phyloP scores from a whole-genome alignment of 2,329 filamentous ascomycete species.

The Fusarium tjaetaba region DNA sequence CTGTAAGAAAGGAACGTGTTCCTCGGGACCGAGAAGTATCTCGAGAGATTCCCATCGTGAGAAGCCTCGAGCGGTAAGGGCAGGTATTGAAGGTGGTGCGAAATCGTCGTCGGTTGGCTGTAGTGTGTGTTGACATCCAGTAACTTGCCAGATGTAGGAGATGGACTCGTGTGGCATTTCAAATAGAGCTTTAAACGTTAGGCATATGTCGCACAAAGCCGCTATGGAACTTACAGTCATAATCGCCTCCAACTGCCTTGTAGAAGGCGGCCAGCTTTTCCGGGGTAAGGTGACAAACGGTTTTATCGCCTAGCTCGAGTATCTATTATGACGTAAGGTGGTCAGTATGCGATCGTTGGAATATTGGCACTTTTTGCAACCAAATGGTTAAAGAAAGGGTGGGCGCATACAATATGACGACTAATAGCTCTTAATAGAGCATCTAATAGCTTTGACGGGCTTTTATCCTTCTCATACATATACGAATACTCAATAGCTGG shows the following conservation, averaged over 20 bases:
- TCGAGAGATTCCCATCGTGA: constrained; percentile 95
- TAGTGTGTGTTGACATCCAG: constrained; percentile 89
- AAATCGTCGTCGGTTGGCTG: constrained; percentile 81
- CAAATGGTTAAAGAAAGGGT: neutral
- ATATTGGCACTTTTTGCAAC: neutral
- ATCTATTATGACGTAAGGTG: constrained; percentile 53
- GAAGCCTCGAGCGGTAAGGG: constrained; percentile 84
- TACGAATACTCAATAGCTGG: constrained; percentile 65
- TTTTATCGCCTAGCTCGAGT: constrained; percentile 66
- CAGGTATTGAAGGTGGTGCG: constrained; percentile 79
- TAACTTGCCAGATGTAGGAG: constrained; percentile 90
- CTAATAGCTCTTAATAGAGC: constrained; percentile 75
- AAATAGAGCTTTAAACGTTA: constrained; percentile 71
- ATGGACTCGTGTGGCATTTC: constrained; percentile 77
- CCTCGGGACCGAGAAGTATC: constrained; percentile 84
- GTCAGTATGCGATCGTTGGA: constrained; percentile 27
- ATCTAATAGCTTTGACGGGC: constrained; percentile 72
- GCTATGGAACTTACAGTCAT: constrained; percentile 64
- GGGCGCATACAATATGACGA: constrained; percentile 71
- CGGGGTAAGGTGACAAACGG: constrained; percentile 66
- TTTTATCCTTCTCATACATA: constrained; percentile 75
- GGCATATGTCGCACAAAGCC: neutral
- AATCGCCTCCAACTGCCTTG: constrained; percentile 77
- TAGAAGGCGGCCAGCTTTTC: constrained; percentile 82
- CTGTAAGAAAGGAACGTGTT: constrained; percentile 86